A percentile compares a stretch with the other conserved stretches of the same genome.
Conservation (phyloP, 306 rosid genomes). For the Acacia crassicarpa region DNA sequence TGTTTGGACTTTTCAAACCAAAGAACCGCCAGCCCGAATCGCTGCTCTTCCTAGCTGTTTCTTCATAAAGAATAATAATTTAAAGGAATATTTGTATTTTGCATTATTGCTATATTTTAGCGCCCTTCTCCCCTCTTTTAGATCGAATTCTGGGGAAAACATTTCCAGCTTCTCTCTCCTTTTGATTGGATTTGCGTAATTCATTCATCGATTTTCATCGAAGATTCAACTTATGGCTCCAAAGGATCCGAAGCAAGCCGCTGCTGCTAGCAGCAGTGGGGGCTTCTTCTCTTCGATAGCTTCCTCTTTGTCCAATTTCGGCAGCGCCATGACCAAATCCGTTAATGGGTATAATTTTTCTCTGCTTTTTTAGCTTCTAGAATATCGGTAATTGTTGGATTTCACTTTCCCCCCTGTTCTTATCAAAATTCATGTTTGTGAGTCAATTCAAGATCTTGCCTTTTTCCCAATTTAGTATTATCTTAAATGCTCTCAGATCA, state of each 20-base stretch:
- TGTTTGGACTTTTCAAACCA: conserved; percentile 53
- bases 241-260: conserved; percentile 63
- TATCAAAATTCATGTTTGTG: conserved; percentile 9
- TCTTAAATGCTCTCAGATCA: background rate
- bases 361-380: background rate
- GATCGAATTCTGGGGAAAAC: conserved; percentile 25
- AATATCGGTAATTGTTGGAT: conserved; percentile 1
- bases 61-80: background rate
- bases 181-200: conserved; percentile 20
- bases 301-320: conserved; percentile 60
- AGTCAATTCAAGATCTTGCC: conserved; percentile 7
- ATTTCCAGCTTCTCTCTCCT: background rate
- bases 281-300: conserved; percentile 77
- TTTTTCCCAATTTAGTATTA: background rate
- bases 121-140: conserved; percentile 19
- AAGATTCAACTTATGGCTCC: conserved; percentile 53
- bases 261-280: conserved; percentile 51
- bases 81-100: background rate
- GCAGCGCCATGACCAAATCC: conserved; percentile 68
- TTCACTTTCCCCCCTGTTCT: background rate
- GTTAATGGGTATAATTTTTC: conserved; percentile 57
- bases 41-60: conserved; percentile 46
- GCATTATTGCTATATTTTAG: conserved; percentile 2
- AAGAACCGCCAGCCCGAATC: conserved; percentile 57
- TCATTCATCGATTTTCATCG: conserved; percentile 22